Evolutionary conservation across 1,139 yeast genomes (phyloP).

Genomic region (Zygoascus meyerae): DNA sequence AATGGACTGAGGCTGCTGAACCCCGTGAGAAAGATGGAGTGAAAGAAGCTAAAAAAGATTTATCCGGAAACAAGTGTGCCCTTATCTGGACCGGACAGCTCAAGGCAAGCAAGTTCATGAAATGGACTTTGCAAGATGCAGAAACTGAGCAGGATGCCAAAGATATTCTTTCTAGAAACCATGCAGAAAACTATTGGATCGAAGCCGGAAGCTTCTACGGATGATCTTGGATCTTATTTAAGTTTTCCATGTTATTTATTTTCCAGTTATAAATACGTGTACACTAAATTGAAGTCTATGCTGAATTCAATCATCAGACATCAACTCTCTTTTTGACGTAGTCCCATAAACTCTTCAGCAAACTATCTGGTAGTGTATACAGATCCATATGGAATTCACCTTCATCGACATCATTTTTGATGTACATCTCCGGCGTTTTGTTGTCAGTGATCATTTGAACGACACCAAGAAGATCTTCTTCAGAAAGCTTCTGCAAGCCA

Average conservation of each 20-base stretch:
- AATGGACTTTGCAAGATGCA: constrained; percentile 55
- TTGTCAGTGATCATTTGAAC: constrained; percentile 98
- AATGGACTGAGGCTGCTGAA: constrained; percentile 54
- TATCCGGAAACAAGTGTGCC: constrained; percentile 45
- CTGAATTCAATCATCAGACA: constrained; percentile 13
- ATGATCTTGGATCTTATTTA: background rate
- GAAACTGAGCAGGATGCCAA: constrained; percentile 51
- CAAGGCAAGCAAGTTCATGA: constrained; percentile 46
- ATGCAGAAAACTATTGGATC: constrained; percentile 56
- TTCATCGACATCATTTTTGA: constrained; percentile 90
- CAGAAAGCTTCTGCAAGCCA: constrained; percentile 79
- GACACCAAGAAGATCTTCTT: constrained; percentile 88
- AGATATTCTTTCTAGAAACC: constrained; percentile 46
- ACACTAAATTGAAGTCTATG: background rate
- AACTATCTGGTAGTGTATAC: constrained; percentile 86
- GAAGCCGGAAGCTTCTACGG: constrained; percentile 21
- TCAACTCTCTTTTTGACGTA: constrained; percentile 60
- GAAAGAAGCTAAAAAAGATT: constrained; percentile 30
- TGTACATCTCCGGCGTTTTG: constrained; percentile 91
- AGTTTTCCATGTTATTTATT: background rate
- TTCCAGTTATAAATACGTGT: background rate
- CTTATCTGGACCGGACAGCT: constrained; percentile 77
- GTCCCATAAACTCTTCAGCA: constrained; percentile 91
- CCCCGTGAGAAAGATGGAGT: constrained; percentile 25
- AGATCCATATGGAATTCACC: constrained; percentile 98